Evolutionary conservation across 192 early-diverging fungal species (phyloP).

Genomic region (Entomortierella chlamydospora): DNA sequence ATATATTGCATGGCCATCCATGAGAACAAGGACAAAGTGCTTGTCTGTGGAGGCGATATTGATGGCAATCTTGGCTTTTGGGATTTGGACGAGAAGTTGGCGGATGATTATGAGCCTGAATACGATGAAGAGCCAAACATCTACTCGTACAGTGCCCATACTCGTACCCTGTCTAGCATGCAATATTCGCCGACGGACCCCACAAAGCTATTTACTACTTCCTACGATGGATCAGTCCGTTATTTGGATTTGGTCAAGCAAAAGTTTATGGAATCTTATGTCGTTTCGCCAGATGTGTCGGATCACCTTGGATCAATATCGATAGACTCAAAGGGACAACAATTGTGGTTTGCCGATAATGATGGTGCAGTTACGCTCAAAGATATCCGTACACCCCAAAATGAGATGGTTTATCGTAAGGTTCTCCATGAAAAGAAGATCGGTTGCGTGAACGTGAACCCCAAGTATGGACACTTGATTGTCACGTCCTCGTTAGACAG

Average conservation of each 20-base stretch:
- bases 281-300: conserved; percentile 33
- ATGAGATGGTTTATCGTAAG: conserved; percentile 49
- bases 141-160: conserved; percentile 65
- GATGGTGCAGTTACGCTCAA: conserved; percentile 61
- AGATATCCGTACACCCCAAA: conserved; percentile 61
- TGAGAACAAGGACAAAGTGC: conserved; percentile 62
- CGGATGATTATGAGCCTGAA: conserved; percentile 47
- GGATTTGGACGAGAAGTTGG: conserved; percentile 63
- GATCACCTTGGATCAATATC: conserved; percentile 55
- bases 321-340: conserved; percentile 56
- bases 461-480: conserved; percentile 57
- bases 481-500: conserved; percentile 65
- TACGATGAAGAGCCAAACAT: conserved; percentile 61
- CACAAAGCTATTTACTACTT: conserved; percentile 62
- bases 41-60: conserved; percentile 64
- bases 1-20: conserved; percentile 65
- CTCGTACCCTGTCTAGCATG: conserved; percentile 60
- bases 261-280: conserved; percentile 63
- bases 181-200: conserved; percentile 60
- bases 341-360: conserved; percentile 66
- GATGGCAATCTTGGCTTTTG: conserved; percentile 68
- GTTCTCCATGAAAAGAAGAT: conserved; percentile 66
- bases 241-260: conserved; percentile 68
- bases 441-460: conserved; percentile 72
- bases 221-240: conserved; percentile 71